Evolutionary conservation across 441 rosid genomes (phyloP).

Genomic region (Brassica balearica): DNA sequence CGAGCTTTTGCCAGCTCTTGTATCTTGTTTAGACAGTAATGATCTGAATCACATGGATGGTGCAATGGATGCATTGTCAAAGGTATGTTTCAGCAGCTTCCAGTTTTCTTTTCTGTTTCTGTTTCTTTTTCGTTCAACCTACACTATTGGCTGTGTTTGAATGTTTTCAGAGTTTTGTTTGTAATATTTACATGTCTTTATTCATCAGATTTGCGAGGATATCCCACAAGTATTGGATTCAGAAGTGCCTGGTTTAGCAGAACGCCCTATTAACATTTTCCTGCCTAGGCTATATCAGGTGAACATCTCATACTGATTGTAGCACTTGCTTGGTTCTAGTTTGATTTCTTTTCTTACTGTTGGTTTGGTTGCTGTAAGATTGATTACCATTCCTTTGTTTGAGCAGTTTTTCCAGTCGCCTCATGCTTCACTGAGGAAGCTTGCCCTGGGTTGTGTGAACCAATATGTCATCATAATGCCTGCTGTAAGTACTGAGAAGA

Average conservation of each 20-base stretch:
- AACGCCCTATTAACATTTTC: constrained; percentile 24
- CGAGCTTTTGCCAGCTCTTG: constrained; percentile 89
- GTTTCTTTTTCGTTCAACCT: neutral
- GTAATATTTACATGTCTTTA: constrained; percentile 19
- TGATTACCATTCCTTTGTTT: constrained; percentile 31
- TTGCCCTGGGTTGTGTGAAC: constrained; percentile 90
- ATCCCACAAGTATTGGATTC: constrained; percentile 87
- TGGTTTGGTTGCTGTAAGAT: constrained; percentile 8
- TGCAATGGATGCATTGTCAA: constrained; percentile 27
- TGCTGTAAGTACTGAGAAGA: constrained; percentile 71
- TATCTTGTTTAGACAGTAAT: constrained; percentile 89
- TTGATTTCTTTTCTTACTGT: constrained; percentile 28
- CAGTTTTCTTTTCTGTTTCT: constrained; percentile 10
- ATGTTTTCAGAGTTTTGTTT: neutral
- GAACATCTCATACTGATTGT: constrained; percentile 34
- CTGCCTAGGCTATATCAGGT: constrained; percentile 65
- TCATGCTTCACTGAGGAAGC: constrained; percentile 84
- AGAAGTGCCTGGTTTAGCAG: constrained; percentile 89
- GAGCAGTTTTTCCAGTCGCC: constrained; percentile 96
- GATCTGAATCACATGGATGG: constrained; percentile 65
- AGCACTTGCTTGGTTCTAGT: constrained; percentile 16
- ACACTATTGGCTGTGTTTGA: constrained; percentile 12
- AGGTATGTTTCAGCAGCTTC: constrained; percentile 58
- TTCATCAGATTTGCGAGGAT: constrained; percentile 91
- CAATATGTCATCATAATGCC: constrained; percentile 95